These are phyloP conservation scores for Chloris gayana DNA, from an alignment of 176 grass and related monocot genomes.

Conservation along the genomic window DNA sequence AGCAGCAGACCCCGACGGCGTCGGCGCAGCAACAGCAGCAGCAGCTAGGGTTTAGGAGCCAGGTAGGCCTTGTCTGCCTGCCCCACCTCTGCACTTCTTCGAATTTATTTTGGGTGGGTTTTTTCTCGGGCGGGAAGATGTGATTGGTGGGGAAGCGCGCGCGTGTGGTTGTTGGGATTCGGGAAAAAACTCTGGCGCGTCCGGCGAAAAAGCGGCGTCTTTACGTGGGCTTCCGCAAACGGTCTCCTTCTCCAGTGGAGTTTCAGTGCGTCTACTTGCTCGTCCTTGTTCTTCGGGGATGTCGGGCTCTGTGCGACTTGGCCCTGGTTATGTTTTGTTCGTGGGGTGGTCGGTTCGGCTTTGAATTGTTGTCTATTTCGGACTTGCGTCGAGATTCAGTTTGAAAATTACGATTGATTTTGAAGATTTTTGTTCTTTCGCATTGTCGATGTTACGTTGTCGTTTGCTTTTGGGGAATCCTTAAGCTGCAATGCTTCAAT, in stretches of 20 bases:
- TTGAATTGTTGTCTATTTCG: neutral
- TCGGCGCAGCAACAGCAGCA: conserved; percentile 28
- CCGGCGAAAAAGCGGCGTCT: conserved; percentile 44
- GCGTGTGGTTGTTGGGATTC: conserved; percentile 52
- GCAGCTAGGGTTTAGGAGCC: conserved; percentile 62
- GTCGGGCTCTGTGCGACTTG: conserved; percentile 4
- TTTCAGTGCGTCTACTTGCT: conserved; percentile 11
- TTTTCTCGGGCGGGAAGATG: conserved; percentile 23
- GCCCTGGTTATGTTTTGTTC: neutral
- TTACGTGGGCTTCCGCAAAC: conserved; percentile 38
- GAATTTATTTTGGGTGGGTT: conserved; percentile 33
- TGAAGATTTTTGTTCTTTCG: neutral
- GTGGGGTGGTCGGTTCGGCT: neutral
- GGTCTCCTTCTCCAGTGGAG: conserved; percentile 9
- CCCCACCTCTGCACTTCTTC: neutral
- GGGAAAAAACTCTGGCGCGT: conserved; percentile 19
- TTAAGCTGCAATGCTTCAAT: neutral
- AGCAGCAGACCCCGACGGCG: conserved; percentile 8
- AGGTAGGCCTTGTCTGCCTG: conserved; percentile 44
- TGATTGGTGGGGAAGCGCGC: conserved; percentile 44
- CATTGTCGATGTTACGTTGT: neutral
- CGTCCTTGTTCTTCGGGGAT: conserved; percentile 18
- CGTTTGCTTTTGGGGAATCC: neutral
- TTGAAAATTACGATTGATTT: neutral
- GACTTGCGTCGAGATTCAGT: neutral